A percentile compares a stretch with the other conserved stretches of the same genome.
Evolutionary conservation across 2,329 filamentous ascomycete genomes (phyloP).

Genomic region (Fusarium nelsonii): DNA sequence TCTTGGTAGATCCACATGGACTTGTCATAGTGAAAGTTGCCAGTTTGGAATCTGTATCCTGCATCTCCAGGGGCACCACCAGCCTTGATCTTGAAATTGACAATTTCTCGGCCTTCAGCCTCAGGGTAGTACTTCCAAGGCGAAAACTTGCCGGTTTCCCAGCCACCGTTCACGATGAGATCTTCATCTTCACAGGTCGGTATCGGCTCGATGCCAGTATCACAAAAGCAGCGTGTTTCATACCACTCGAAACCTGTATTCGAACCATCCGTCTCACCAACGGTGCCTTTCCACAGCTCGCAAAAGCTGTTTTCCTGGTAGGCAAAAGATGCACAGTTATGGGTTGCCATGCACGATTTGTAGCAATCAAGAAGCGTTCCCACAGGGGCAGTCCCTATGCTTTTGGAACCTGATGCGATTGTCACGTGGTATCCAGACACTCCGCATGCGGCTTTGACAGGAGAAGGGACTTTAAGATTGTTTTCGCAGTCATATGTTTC

Average conservation of each 20-base stretch:
- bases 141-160: background rate
- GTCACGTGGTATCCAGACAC: too few species aligned
- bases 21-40: conserved; percentile 2
- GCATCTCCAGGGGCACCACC: background rate
- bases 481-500: background rate
- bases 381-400: background rate
- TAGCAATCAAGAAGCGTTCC: background rate
- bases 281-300: background rate
- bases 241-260: background rate
- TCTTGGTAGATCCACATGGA: conserved; percentile 13
- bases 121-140: background rate
- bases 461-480: background rate
- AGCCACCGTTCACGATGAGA: background rate
- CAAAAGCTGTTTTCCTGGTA: background rate
- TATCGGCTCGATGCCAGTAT: background rate
- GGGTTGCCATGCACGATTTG: background rate
- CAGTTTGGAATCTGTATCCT: conserved; percentile 4
- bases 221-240: conserved; percentile 12
- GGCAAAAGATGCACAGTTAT: background rate
- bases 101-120: background rate
- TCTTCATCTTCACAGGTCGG: conserved; percentile 4
- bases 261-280: background rate
- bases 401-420: background rate
- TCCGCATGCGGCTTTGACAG: background rate
- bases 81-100: background rate